Percentiles rank a stretch among this genome's conserved stretches.
phyloP scores from a whole-genome alignment of 768 basidiomycete species.

The Boletus rufocinnamomeus region DNA sequence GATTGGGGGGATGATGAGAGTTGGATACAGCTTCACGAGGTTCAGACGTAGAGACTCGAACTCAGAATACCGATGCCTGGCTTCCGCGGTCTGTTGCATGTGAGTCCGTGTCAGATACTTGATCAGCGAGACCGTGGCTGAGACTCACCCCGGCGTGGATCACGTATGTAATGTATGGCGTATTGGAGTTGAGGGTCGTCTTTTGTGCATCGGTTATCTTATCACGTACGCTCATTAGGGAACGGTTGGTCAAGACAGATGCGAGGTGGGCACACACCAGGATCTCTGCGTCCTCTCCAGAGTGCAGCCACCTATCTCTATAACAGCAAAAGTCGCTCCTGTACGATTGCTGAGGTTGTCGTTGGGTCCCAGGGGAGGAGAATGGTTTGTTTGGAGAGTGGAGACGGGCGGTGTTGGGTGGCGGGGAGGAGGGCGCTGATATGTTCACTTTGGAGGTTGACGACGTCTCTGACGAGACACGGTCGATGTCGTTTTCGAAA shows the following conservation, averaged over 20 bases:
- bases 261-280: conserved; percentile 47
- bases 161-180: conserved; percentile 93
- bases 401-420: conserved; percentile 42
- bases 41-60: conserved; percentile 90
- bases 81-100: conserved; percentile 65
- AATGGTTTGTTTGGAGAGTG: conserved; percentile 53
- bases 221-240: conserved; percentile 20
- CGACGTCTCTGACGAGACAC: conserved; percentile 38
- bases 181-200: conserved; percentile 84
- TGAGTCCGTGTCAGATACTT: conserved; percentile 12
- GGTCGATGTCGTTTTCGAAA: conserved; percentile 50
- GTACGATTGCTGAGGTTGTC: conserved; percentile 50
- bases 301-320: conserved; percentile 76
- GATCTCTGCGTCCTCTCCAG: conserved; percentile 81
- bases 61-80: conserved; percentile 93
- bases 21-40: conserved; percentile 89
- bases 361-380: conserved; percentile 58
- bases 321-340: conserved; percentile 81
- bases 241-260: not conserved
- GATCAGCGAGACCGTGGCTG: conserved; percentile 5
- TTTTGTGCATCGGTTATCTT: conserved; percentile 97
- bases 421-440: conserved; percentile 60
- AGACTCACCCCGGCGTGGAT: conserved; percentile 79
- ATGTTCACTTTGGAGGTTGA: conserved; percentile 40
- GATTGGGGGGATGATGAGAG: conserved; percentile 95